Base-by-base conservation (phyloP, 345 rosid species). In the Odontarrhena argentea region DNA sequence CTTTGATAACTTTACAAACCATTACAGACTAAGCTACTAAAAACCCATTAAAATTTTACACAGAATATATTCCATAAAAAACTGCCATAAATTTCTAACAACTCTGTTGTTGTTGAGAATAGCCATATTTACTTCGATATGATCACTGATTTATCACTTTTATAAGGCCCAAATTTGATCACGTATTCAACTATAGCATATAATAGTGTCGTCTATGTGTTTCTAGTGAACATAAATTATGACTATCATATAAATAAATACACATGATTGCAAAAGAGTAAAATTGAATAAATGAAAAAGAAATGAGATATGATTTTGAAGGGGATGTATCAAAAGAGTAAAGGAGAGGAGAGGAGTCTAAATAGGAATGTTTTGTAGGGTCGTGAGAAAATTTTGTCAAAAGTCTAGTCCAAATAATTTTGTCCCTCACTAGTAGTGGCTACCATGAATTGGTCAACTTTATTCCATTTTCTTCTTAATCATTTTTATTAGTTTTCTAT, bases 381-480 rank as follows among this genome's bases (percentile, higher is more conserved):
- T 47, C 67, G 32, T 2, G 32, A 3, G 49, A 25, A 18, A 41
- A 58, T 40, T 5, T 51, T 70, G 62, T 45, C 46, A 62, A 54
- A 62, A 47, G 77, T 74, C 54, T 13, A 12, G 32, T 30, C 38
- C 51, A 45, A 45, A 71, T 82, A 70, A 82, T 79, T 54, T 68
- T 79, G 79, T 74, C 83, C 76, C 74, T 55, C 79, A 79, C 83
- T 64, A 60, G 63, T 63, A 36, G 74, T 75, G 80, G 74, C 52
- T 63, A 62, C 69, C 61, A 58, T 70, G 49, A 48, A 74, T 28
- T 9, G 37, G 65, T 74, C 76, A 56, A 73, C 60, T 76, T 72
- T 72, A 57, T 76, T 50, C 61, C 48, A 49, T 37, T 35, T 55
- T 36, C 15, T 47, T 62, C 28, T 35, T 62, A 26, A 7, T 48